Evolutionary conservation across 2,329 filamentous ascomycete species (phyloP), one percentile per base, ranked within the genome.

Genomic region (Fusarium sp.): DNA sequence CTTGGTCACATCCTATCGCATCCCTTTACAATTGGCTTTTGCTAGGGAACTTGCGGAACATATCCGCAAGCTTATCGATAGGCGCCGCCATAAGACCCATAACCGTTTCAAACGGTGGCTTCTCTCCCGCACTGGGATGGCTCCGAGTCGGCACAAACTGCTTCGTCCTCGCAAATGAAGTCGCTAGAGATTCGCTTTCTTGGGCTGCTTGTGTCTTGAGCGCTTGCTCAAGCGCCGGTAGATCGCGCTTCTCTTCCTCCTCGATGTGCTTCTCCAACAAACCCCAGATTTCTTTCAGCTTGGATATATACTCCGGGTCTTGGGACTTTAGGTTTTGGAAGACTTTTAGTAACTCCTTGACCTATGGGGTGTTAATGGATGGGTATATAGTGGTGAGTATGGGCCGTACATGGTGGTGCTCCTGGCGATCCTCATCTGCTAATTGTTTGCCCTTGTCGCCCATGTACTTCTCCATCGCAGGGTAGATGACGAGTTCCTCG

Each of bases 71-170:
- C 60, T 81, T 82, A 72, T 89, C 88, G 19, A 89, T 77, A 0
- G 87, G 87, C 15, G 87, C 85, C 0, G 83, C 77, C 74, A 90
- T 63, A 22, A 90, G 67, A 0, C 84, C 85, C 58, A 81, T 81
- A 0, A 81, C 84, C 0, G 83, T 86, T 78, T 89, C 86, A 60
- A 87, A 88, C 0, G 83, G 84, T 4, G 85, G 85, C 35, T 82
- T 81, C 62, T 85, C 80, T 0, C 83, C 83, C 4, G 82, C 80
- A n/a, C 70, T 77, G 0, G 84, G 84, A 72, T 87, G 85, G 35
- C 81, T 82, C 23, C 83, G 80, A 2, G 83, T 80, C 2, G 85
- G 85, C 2, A 84, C 82, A 68, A 88, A 84, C 25, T 76, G 75
- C 76, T 88, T 88, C 8, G 85, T 88, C 4, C 82, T 78, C 4